Conservation (phyloP, 1,284 basidiomycete genomes). For the Cryptococcus amylolentus region DNA sequence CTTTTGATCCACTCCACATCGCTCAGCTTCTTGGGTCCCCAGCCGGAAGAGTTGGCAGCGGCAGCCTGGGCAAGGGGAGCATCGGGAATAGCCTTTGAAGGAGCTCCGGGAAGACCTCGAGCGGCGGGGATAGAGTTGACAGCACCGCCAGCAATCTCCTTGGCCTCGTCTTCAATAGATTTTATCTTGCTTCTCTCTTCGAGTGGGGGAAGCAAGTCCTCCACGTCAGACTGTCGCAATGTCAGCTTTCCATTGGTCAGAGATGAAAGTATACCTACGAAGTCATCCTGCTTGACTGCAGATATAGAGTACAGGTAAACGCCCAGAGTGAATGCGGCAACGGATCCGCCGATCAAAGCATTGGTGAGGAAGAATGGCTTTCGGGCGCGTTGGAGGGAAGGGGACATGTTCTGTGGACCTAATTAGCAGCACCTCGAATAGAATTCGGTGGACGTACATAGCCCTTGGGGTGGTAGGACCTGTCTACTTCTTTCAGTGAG, state of each 20-base stretch:
- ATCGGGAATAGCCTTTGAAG: slow-evolving; percentile 12
- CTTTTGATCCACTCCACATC: slow-evolving; percentile 34
- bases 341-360: slow-evolving; percentile 67
- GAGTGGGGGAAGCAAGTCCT: slow-evolving; percentile 46
- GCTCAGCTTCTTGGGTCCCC: slow-evolving; percentile 24
- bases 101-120: slow-evolving; percentile 9
- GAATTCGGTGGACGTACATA: slow-evolving; percentile 8
- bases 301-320: slow-evolving; percentile 91
- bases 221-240: slow-evolving; percentile 42
- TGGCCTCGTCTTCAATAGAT: slow-evolving; percentile 48
- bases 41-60: slow-evolving; percentile 2
- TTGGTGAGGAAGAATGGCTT: slow-evolving; percentile 77
- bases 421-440: background rate
- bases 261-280: slow-evolving; percentile 51
- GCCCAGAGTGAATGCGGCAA: slow-evolving; percentile 72
- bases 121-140: slow-evolving; percentile 16
- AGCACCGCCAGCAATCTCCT: slow-evolving; percentile 24
- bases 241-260: background rate
- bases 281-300: slow-evolving; percentile 89
- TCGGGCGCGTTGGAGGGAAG: slow-evolving; percentile 79
- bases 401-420: slow-evolving; percentile 66
- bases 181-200: slow-evolving; percentile 39
- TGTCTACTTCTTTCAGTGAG: slow-evolving; percentile 5
- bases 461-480: slow-evolving; percentile 19
- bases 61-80: slow-evolving; percentile 4